Conservation (phyloP, 768 basidiomycete species). For the Fibroporia radiculosa region DNA sequence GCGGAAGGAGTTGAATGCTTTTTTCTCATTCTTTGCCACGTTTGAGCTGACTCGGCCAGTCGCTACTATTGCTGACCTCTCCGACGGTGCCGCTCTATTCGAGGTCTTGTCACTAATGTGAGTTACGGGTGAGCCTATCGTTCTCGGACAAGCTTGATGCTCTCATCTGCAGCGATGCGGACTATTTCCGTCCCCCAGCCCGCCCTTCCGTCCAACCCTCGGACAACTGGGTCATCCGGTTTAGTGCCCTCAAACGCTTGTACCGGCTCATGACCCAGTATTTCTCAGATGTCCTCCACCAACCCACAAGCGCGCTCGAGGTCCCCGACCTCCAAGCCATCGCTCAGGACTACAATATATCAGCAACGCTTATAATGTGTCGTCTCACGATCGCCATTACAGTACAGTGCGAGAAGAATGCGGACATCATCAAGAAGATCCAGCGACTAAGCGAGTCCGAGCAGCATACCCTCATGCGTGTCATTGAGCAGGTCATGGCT, state of each 20-base stretch:
- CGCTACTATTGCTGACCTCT: constrained; percentile 58
- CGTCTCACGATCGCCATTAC: constrained; percentile 78
- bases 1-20: constrained; percentile 67
- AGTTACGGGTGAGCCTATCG: constrained; percentile 21
- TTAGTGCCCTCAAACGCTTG: constrained; percentile 74
- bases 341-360: constrained; percentile 64
- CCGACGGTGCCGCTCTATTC: constrained; percentile 71
- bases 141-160: background rate
- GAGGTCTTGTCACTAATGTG: constrained; percentile 73
- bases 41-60: constrained; percentile 64
- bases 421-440: constrained; percentile 84
- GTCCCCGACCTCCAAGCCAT: constrained; percentile 86
- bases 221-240: constrained; percentile 88
- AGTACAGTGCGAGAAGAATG: constrained; percentile 84
- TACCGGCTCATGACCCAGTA: constrained; percentile 88
- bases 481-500: constrained; percentile 86
- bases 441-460: constrained; percentile 75
- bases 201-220: constrained; percentile 54
- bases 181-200: constrained; percentile 64
- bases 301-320: constrained; percentile 67
- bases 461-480: constrained; percentile 87
- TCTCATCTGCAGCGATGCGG: constrained; percentile 48
- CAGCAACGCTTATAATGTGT: constrained; percentile 67
- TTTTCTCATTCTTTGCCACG: constrained; percentile 72
- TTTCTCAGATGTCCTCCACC: constrained; percentile 76